Conservation (phyloP, 306 rosid genomes). For the Begonia masoniana region DNA sequence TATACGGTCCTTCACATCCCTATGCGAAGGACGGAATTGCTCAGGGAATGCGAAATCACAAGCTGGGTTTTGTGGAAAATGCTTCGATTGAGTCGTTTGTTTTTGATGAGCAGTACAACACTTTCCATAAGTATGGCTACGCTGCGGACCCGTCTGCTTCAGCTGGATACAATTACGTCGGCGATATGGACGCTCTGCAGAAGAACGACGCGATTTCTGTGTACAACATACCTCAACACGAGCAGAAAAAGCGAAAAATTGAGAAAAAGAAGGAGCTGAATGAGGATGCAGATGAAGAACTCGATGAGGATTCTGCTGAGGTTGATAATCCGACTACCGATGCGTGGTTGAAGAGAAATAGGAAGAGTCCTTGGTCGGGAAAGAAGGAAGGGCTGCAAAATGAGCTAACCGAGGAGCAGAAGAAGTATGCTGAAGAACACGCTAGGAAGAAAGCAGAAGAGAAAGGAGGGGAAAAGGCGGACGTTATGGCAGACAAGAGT, state of each 20-base stretch:
- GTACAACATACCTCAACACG: conserved; percentile 64
- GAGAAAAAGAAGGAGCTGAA: conserved; percentile 36
- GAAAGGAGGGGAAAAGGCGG: conserved; percentile 62
- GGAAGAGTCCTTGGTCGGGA: conserved; percentile 92
- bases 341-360: conserved; percentile 68
- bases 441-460: conserved; percentile 97
- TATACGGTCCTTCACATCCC: conserved; percentile 83
- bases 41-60: conserved; percentile 95
- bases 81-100: conserved; percentile 74
- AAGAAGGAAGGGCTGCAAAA: conserved; percentile 70
- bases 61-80: conserved; percentile 83
- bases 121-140: conserved; percentile 75
- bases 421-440: conserved; percentile 78
- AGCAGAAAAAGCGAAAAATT: conserved; percentile 56
- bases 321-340: conserved; percentile 66
- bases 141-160: conserved; percentile 90
- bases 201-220: conserved; percentile 61
- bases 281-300: conserved; percentile 12
- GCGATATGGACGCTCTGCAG: conserved; percentile 49
- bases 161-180: conserved; percentile 54
- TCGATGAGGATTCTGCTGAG: conserved; percentile 18
- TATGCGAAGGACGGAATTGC: conserved; percentile 89
- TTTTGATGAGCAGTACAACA: conserved; percentile 91
- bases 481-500: conserved; percentile 61
- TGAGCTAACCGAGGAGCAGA: conserved; percentile 83